Evolutionary conservation across 2,329 filamentous ascomycete species (phyloP).

Genomic region (Dothistroma septosporum): DNA sequence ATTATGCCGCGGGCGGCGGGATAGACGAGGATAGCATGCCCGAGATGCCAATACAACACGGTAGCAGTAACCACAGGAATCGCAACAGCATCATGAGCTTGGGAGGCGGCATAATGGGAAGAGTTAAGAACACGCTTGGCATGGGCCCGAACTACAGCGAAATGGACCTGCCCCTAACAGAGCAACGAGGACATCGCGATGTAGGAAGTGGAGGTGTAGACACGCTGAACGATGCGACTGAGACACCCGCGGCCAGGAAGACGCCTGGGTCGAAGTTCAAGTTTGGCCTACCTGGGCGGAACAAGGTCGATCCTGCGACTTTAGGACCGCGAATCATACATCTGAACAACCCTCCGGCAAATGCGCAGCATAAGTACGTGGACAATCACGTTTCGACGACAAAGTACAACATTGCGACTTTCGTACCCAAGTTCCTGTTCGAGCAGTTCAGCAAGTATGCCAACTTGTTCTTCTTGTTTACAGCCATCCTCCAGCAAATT

Average conservation of each 20-base stretch:
- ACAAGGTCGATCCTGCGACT: constrained; percentile 80
- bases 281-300: constrained; percentile 75
- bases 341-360: constrained; percentile 93
- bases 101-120: constrained; percentile 81
- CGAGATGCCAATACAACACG: constrained; percentile 52
- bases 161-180: constrained; percentile 94
- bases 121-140: constrained; percentile 83
- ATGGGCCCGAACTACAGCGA: constrained; percentile 87
- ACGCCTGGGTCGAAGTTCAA: constrained; percentile 76
- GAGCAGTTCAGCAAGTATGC: constrained; percentile 99
- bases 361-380: constrained; percentile 81
- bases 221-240: constrained; percentile 13
- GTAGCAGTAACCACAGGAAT: constrained; percentile 45
- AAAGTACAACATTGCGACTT: constrained; percentile 92
- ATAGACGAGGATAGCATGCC: constrained; percentile 54
- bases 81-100: constrained; percentile 85
- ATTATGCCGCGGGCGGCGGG: constrained; percentile 64
- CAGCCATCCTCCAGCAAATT: constrained; percentile 89
- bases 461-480: constrained; percentile 99
- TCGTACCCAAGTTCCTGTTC: constrained; percentile 92
- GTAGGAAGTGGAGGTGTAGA: constrained; percentile 12
- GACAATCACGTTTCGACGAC: constrained; percentile 97
- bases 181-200: constrained; percentile 52
- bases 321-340: constrained; percentile 89
- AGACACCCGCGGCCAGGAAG: constrained; percentile 41